These are phyloP conservation scores for Candida mattraensis DNA, from an alignment of 805 yeast species.

Conservation along the genomic window DNA sequence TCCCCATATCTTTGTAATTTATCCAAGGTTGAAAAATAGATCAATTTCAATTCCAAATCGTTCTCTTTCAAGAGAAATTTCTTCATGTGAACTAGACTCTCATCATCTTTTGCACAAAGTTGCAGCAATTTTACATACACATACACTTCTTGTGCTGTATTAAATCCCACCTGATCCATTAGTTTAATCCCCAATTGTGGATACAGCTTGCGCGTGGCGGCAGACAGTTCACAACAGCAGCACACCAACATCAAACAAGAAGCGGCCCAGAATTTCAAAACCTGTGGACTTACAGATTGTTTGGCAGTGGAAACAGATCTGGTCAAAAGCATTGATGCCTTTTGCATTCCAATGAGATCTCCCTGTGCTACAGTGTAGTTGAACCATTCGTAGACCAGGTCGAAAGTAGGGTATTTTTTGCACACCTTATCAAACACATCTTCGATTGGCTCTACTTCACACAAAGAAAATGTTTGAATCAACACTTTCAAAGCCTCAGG, in stretches of 20 bases:
- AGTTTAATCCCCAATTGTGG: constrained; percentile 62
- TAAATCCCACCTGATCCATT: constrained; percentile 51
- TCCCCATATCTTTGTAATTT: constrained; percentile 41
- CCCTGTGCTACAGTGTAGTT: constrained; percentile 45
- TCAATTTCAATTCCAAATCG: constrained; percentile 64
- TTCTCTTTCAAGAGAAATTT: constrained; percentile 37
- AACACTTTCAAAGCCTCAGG: constrained; percentile 50
- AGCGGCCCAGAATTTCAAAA: constrained; percentile 54
- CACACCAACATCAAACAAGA: constrained; percentile 47
- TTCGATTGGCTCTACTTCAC: constrained; percentile 38
- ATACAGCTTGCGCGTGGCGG: constrained; percentile 50
- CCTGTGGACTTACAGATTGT: constrained; percentile 30
- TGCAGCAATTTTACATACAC: constrained; percentile 54
- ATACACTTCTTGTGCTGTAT: constrained; percentile 64
- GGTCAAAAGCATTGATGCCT: constrained; percentile 47
- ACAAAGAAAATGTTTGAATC: constrained; percentile 41
- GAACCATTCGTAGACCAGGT: constrained; percentile 57
- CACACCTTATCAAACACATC: constrained; percentile 58
- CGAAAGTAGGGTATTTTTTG: constrained; percentile 53
- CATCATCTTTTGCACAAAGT: constrained; percentile 34
- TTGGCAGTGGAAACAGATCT: constrained; percentile 26
- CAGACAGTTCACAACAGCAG: constrained; percentile 33
- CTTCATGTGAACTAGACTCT: constrained; percentile 33
- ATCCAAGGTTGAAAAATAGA: constrained; percentile 49
- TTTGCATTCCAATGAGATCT: constrained; percentile 54